Evolutionary conservation across 345 rosid genomes (phyloP), one percentile per base, ranked within the genome.

Genomic region (Isatis tinctoria): DNA sequence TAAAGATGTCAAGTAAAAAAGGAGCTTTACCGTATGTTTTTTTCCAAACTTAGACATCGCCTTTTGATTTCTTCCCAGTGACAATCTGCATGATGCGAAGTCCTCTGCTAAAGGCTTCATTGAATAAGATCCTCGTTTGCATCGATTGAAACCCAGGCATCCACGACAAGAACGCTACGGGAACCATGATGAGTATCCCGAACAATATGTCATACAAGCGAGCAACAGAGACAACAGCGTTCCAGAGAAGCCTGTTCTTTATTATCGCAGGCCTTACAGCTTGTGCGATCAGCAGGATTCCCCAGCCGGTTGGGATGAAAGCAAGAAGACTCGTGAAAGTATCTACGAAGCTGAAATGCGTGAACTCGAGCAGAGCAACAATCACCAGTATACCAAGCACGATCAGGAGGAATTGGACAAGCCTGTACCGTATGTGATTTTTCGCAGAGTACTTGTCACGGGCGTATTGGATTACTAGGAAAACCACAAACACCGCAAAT

Each of bases 301-400:
- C 98, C 98, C 98, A 92, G 32, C 98, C 98, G 3, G 96, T 92
- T 20, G 96, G 96, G 65, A 92, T 79, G 69, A 90, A 92, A 28
- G 98, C 96, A 81, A 92, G 75, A 52, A 88, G 82, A 75, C 97
- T 83, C 26, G 83, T 90, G 61, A 92, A 74, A 66, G 90, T 79
- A 82, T 92, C 97, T 0, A 86, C 27, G 74, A 88, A 53, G 8
- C 67, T 52, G 13, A 90, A 74, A 0, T 16, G 3, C 2, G 97
- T 81, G 79, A 90, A 78, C 75, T 86, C 28, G 65, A 88, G 82
- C 65, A 92, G 64, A 30, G 87, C 39, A 57, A 80, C 58, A 36
- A 88, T 76, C 82, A 84, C 87, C 16, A 90, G 82, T 36, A 83
- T 65, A 3, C 65, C 60, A 8, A 86, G 49, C 33, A 81, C 45